These are phyloP conservation scores for Pythium rishiriense DNA, from an alignment of 352 stramenopile genomes.

Conservation along the genomic window DNA sequence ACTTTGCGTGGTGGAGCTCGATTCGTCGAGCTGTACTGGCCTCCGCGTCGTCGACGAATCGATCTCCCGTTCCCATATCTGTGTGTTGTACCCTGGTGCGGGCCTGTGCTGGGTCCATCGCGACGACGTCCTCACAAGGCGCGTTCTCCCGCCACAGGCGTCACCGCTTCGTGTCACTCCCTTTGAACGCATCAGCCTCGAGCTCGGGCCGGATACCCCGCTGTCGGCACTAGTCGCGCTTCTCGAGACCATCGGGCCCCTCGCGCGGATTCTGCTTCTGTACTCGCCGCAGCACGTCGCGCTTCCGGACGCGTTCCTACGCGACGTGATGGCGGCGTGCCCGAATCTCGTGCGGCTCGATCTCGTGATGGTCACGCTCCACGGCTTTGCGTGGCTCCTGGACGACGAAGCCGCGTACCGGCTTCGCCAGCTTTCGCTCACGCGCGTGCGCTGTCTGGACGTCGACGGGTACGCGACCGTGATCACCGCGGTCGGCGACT, in stretches of 20 bases:
- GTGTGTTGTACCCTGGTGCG: constrained; percentile 9
- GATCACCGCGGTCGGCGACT: background rate
- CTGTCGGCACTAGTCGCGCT: background rate
- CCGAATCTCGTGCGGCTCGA: constrained; percentile 8
- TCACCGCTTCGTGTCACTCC: background rate
- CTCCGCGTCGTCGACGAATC: constrained; percentile 13
- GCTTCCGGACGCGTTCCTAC: background rate
- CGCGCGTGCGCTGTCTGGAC: background rate
- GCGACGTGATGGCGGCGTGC: background rate
- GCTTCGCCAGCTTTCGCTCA: background rate
- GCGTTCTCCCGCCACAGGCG: background rate
- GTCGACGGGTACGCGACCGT: background rate
- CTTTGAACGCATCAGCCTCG: background rate
- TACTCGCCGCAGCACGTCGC: background rate
- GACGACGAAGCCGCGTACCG: background rate
- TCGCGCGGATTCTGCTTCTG: background rate
- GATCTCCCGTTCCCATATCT: background rate
- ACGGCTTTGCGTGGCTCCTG: constrained; percentile 6
- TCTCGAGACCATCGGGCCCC: background rate
- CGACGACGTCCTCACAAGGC: constrained; percentile 1
- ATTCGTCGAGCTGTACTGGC: background rate
- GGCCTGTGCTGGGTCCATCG: constrained; percentile 6
- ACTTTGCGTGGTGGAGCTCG: background rate
- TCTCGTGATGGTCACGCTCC: background rate
- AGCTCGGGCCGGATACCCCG: background rate